Evolutionary conservation across 108 stramenopile genomes (phyloP).

Genomic region (Nitzschia sp.): DNA sequence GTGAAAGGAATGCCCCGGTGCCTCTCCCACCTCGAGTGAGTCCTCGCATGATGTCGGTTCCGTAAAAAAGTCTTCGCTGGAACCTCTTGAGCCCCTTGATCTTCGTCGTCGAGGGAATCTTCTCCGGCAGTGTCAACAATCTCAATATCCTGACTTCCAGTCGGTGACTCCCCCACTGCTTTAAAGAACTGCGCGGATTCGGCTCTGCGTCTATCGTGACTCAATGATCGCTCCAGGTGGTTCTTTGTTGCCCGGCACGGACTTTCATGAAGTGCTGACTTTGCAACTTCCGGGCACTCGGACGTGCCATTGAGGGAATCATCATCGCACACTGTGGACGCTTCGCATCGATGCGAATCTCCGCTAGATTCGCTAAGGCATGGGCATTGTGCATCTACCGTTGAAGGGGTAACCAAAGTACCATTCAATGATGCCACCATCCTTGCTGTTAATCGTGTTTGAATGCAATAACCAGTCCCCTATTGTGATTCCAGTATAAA

Average conservation of each 20-base stretch:
- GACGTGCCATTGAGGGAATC: too few species aligned
- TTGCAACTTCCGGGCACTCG: not conserved
- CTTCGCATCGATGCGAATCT: too few species aligned
- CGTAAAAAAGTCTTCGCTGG: not conserved
- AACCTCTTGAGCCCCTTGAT: slow-evolving; percentile 13
- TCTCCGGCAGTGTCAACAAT: slow-evolving; percentile 68
- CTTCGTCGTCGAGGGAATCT: slow-evolving; percentile 40
- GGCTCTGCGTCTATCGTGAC: slow-evolving; percentile 47
- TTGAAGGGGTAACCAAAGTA: too few species aligned
- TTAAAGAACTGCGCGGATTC: slow-evolving; percentile 80
- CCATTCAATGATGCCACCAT: too few species aligned
- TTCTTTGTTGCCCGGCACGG: not conserved
- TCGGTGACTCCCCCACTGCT: slow-evolving; percentile 70
- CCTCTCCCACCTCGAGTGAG: not conserved
- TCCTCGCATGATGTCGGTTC: not conserved
- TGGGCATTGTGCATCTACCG: too few species aligned
- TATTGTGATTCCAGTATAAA: too few species aligned
- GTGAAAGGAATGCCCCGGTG: not conserved
- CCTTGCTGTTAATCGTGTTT: too few species aligned
- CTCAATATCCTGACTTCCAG: slow-evolving; percentile 36
- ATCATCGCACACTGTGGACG: too few species aligned
- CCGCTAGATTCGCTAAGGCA: too few species aligned
- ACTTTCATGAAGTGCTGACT: slow-evolving; percentile 9
- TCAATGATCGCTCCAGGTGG: slow-evolving; percentile 24
- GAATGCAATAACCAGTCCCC: too few species aligned